Evolutionary conservation across 306 rosid species (phyloP), one percentile per base, ranked within the genome.

Genomic region (Cucurbita argyrosperma): DNA sequence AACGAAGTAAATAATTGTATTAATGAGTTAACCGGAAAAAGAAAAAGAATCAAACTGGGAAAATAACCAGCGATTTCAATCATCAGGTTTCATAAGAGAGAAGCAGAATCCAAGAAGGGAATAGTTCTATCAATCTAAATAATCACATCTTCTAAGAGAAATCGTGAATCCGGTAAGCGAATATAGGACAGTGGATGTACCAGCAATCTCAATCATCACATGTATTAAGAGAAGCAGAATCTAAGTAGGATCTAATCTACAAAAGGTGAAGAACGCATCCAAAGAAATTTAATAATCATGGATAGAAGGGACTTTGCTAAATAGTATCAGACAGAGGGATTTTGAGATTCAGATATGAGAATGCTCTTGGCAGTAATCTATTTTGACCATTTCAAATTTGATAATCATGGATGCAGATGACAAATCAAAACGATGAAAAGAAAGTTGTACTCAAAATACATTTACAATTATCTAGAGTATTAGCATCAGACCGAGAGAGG

Each of bases 111-210:
- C 60, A 70, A 50, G 58, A 30, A 68, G 7, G 19, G 23, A 69
- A 70, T 50, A 70, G 39, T 69, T 69, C 74, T 69, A 15, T 8
- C 63, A 54, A 53, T 47, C 56, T 67, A 12, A 0, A 46, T 47
- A 13, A 68, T 68, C 43, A 68, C 38, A 66, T 66, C 54, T 45
- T 19, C 72, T 40, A 66, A 66, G 55, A 67, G 72, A 65, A 65
- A 45, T 5, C 2, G 54, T 5, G 3, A 21, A 67, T 67, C 11
- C 4, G 5, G 19, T 19, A 65, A 45, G 54, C 37, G 21, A 69
- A 69, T 26, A 69, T 26, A 72, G 39, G 72, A 45, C 72, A 12
- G 38, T 45, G 30, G 57, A 69, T 69, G 38, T 26, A 46, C 11
- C 74, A 46, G 2, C 16, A 69, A 23, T 49, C 42, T 68, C 74